phyloP scores from a whole-genome alignment of 306 rosid genomes.

The Rosa chinensis region DNA sequence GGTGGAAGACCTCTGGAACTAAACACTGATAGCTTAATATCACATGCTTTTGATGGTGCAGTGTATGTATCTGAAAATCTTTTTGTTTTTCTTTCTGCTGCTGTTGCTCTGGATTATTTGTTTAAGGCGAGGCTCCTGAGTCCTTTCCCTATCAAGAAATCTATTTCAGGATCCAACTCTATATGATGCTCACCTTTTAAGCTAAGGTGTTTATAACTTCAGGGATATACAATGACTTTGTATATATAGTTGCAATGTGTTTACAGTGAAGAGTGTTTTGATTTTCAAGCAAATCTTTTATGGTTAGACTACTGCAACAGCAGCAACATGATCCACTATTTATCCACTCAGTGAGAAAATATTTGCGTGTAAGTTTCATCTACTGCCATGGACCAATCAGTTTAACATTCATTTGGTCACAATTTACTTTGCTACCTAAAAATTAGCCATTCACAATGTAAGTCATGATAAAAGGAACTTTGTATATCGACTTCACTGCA shows the following conservation, averaged over 20 bases:
- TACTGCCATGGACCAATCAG: background rate
- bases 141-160: slow-evolving; percentile 56
- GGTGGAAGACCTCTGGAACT: slow-evolving; percentile 58
- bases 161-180: slow-evolving; percentile 31
- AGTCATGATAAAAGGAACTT: background rate
- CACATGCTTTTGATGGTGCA: slow-evolving; percentile 64
- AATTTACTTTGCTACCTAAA: background rate
- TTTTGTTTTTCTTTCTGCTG: slow-evolving; percentile 63
- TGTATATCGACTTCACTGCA: background rate
- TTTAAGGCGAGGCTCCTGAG: slow-evolving; percentile 63
- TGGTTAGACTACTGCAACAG: background rate
- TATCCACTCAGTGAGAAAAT: background rate
- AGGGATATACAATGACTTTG: background rate
- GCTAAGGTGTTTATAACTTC: background rate
- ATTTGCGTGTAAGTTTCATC: background rate
- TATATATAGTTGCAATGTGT: background rate
- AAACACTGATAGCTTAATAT: slow-evolving; percentile 50
- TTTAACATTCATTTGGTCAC: background rate
- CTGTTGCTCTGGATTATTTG: slow-evolving; percentile 75
- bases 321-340: background rate
- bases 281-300: background rate
- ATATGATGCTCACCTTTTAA: slow-evolving; percentile 16
- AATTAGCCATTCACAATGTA: background rate
- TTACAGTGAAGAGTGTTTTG: background rate
- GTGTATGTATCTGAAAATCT: slow-evolving; percentile 59